A percentile compares a stretch with the other conserved stretches of the same genome.
These are phyloP conservation scores for Colletotrichum salicis DNA, from an alignment of 2,329 filamentous ascomycete genomes.

Conservation along the genomic window DNA sequence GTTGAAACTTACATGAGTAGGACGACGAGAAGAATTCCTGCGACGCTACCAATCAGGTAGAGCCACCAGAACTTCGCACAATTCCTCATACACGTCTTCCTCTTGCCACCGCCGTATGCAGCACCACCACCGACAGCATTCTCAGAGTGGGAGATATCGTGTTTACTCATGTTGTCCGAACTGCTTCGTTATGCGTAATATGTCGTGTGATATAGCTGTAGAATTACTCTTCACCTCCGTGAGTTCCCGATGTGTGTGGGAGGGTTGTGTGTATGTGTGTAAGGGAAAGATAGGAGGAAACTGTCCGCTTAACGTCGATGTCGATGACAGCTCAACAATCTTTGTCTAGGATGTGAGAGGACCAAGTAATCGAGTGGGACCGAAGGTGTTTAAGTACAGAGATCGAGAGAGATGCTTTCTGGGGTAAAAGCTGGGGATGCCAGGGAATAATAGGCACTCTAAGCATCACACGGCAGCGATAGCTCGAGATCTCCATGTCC, in stretches of 20 bases:
- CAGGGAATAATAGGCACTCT: constrained; percentile 16
- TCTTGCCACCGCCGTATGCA: constrained; percentile 42
- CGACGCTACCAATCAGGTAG: constrained; percentile 61
- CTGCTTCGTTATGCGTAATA: constrained; percentile 3
- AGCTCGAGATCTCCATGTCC: constrained; percentile 31
- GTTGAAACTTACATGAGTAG: constrained; percentile 65
- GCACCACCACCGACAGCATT: constrained; percentile 37
- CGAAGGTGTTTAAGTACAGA: constrained; percentile 30
- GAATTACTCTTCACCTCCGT: not conserved
- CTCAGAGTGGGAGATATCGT: constrained; percentile 49
- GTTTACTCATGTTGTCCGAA: constrained; percentile 50
- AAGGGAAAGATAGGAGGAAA: not conserved
- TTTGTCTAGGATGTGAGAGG: not conserved
- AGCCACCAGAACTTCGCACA: constrained; percentile 71
- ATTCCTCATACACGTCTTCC: constrained; percentile 56
- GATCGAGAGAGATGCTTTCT: constrained; percentile 27
- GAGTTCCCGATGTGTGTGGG: not conserved
- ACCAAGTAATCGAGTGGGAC: constrained; percentile 21
- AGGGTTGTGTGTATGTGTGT: not conserved
- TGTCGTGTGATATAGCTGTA: not conserved
- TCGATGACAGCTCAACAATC: constrained; percentile 8
- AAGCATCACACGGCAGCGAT: constrained; percentile 26
- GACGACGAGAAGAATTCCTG: constrained; percentile 65
- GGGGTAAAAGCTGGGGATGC: constrained; percentile 29
- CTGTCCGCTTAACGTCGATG: constrained; percentile 7